Base-by-base conservation (phyloP, 768 basidiomycete species). In the Lentinula lateritia region DNA sequence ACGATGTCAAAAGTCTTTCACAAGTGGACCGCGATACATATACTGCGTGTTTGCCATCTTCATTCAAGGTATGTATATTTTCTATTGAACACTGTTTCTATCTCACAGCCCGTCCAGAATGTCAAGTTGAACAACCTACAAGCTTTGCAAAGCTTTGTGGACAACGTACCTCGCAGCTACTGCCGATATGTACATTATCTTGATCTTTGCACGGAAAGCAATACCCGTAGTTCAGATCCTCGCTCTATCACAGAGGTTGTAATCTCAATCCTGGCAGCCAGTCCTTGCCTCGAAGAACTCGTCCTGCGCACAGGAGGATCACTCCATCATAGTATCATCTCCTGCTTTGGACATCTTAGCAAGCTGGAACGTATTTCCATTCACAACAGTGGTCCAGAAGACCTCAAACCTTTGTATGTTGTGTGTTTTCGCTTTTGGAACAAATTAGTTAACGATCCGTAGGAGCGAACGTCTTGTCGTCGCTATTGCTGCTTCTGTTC, bases 401-500 rank as follows among this genome's bases (percentile, higher is more conserved):
- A 70, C 13, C 59, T 66, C 20, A 63, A 70, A 16, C 83, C 82
- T 41, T 70, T 84, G 82, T 83, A 70, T 64, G 80, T 74, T n/a
- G 39, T n/a, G n/a, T 32, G 50, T 16, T 61, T 41, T 13, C 42
- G 62, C 62, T 20, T 61, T 72, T 66, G 63, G 48, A 18, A 39
- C 41, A 38, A 57, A 48, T 57, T 50, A 45, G 41, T 36, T 28
- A 32, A 55, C 54, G 52, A 61, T 53, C 32, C 9, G 52, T 38
- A 87, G 86, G 74, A 87, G 85, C 72, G 89, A 91, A 68, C 78
- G 89, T 28, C 77, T 89, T 0, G 85, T 83, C 59, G 88, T 90
- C 15, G 80, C 84, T 6, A 85, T 91, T 63, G 88, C 88, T 0
- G 82, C 84, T 1, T 82, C 83, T 1, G 71, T 84, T 4, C 82